A percentile compares a stretch with the other conserved stretches of the same genome.
Conservation (phyloP, 257 asterid species). For the Solanum acaule region DNA sequence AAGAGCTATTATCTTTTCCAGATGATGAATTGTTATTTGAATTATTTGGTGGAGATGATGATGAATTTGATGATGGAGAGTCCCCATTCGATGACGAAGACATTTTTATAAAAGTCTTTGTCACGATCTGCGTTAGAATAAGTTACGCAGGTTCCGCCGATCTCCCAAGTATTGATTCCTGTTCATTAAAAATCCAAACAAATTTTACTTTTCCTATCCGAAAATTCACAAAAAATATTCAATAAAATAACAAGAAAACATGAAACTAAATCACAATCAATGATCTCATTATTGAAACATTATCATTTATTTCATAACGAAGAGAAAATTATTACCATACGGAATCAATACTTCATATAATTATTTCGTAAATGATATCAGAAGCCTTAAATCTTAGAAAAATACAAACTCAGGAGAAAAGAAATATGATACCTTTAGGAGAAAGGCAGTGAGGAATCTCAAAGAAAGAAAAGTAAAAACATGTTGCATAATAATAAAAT, state of each 20-base stretch:
- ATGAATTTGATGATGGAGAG: neutral
- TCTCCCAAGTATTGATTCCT: neutral
- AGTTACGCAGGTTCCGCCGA: neutral
- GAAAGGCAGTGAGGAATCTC: constrained; percentile 38
- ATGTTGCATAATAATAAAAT: constrained; percentile 24
- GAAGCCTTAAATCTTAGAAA: neutral
- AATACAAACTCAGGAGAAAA: neutral
- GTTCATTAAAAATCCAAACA: neutral
- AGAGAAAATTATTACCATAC: neutral
- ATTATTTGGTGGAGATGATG: neutral
- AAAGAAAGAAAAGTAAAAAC: constrained; percentile 11
- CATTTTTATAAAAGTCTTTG: neutral
- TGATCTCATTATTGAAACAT: neutral
- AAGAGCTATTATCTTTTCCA: neutral
- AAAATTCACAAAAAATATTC: neutral
- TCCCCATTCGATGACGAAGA: neutral
- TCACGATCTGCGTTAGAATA: neutral
- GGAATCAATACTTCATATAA: neutral
- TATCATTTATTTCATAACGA: neutral
- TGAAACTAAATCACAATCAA: neutral
- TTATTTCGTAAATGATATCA: neutral
- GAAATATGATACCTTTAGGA: constrained; percentile 14
- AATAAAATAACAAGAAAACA: neutral
- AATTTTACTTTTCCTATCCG: neutral
- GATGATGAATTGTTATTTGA: neutral